phyloP scores from a whole-genome alignment of 495 filamentous ascomycete genomes.

The Daldinia grandis region DNA sequence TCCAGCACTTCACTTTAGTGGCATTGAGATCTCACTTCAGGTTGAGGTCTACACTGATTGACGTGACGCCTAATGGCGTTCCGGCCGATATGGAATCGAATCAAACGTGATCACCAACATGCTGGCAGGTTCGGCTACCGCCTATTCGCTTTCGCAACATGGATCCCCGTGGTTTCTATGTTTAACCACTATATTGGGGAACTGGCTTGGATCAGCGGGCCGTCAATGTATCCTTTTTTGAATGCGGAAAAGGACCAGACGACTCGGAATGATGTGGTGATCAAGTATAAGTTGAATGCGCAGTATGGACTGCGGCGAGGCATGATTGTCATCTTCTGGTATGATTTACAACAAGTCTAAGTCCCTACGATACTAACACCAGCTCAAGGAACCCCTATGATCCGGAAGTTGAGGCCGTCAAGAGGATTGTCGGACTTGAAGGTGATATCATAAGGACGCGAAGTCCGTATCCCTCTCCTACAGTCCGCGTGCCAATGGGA shows the following conservation, averaged over 20 bases:
- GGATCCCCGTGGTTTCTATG: constrained; percentile 70
- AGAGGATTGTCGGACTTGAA: constrained; percentile 73
- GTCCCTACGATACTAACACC: constrained; percentile 10
- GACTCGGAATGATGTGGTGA: constrained; percentile 62
- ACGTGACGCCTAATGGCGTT: constrained; percentile 45
- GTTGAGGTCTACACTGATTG: neutral
- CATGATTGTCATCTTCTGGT: constrained; percentile 65
- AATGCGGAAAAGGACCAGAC: constrained; percentile 70
- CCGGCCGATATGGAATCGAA: constrained; percentile 46
- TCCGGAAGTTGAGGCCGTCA: constrained; percentile 67
- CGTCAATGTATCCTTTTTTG: constrained; percentile 80
- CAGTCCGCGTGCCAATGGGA: constrained; percentile 69
- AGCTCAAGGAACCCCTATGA: constrained; percentile 67
- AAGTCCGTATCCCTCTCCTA: constrained; percentile 64
- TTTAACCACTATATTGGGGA: constrained; percentile 70
- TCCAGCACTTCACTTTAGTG: neutral
- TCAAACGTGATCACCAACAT: constrained; percentile 39
- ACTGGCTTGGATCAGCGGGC: constrained; percentile 69
- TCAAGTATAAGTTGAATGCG: constrained; percentile 59
- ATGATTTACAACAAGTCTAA: neutral
- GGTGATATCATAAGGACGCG: constrained; percentile 72
- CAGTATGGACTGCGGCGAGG: constrained; percentile 56
- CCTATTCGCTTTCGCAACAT: constrained; percentile 64
- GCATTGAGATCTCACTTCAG: neutral
- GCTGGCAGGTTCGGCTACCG: constrained; percentile 52